Base-by-base conservation (phyloP, 768 basidiomycete species). In the Rickenella mellea region DNA sequence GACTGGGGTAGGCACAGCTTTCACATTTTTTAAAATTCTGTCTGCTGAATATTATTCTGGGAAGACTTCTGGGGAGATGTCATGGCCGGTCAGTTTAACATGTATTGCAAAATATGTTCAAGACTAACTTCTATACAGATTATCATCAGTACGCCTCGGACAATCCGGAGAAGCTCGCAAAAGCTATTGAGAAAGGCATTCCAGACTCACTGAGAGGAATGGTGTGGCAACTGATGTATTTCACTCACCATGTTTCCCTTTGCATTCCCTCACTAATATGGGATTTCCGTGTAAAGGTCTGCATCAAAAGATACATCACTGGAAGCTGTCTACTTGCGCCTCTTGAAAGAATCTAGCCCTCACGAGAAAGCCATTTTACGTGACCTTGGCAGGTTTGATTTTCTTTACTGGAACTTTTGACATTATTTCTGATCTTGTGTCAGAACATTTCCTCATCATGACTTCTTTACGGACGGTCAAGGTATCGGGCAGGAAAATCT, bases 401-500 rank as follows among this genome's bases (percentile, higher is more conserved):
- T 27, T 15, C 26, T 14, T n/a, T n/a, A n/a, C n/a, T n/a, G n/a
- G n/a, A n/a, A n/a, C 22, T 33, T 41, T 35, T 33, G 17, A 33
- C 46, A 33, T 43, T 27, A 5, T 4, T 6, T 19, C 27, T 15
- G 5, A 17, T 27, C 50, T 44, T 44, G 40, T 24, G 39, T 15
- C 48, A 86, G 89, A 58, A 99, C 96, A 3, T 97, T 99, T 63
- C 96, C 96, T 20, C 87, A 92, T 56, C 93, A 98, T 54, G 83
- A 87, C 35, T 97, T 90, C 66, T 99, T 98, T 61, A 90, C 78
- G 31, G 87, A 96, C 51, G 91, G 83, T 2, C 85, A 87, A 52
- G 96, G 94, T 7, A 83, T 93, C 21, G 96, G 96, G 2, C 93
- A 98, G 59, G 94, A 97, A 61, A 93, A 94, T 55, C 62, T 99